Percentiles rank a stretch among this genome's conserved stretches.
Conservation (phyloP, 306 rosid species). For the Quercus rubra region DNA sequence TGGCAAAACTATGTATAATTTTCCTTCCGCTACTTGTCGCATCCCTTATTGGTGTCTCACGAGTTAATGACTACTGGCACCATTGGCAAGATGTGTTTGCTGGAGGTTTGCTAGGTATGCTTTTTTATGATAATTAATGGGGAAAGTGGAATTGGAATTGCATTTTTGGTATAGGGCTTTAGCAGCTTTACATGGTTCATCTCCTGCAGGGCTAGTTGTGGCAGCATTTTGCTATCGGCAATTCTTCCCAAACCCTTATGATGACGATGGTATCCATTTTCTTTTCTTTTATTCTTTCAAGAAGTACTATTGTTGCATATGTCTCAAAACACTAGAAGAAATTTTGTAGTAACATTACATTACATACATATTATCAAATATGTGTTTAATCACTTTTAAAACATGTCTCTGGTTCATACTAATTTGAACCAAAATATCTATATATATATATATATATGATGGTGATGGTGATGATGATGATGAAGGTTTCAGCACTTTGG, state of each 20-base stretch:
- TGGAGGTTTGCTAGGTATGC: slow-evolving; percentile 71
- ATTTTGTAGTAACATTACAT: background rate
- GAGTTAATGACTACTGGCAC: slow-evolving; percentile 96
- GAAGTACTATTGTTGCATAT: background rate
- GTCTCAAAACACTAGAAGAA: background rate
- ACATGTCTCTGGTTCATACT: too few species aligned
- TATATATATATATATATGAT: too few species aligned
- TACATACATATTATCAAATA: too few species aligned
- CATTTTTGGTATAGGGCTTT: background rate
- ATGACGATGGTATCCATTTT: slow-evolving; percentile 48
- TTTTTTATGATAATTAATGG: background rate
- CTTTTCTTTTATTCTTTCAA: background rate
- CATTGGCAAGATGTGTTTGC: slow-evolving; percentile 96
- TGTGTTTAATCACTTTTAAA: too few species aligned
- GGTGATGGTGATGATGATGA: too few species aligned
- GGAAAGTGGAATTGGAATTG: background rate
- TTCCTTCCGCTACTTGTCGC: slow-evolving; percentile 76
- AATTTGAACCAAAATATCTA: too few species aligned
- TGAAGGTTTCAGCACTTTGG: too few species aligned
- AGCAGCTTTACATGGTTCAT: background rate
- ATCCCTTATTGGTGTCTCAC: slow-evolving; percentile 69
- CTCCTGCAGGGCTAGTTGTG: slow-evolving; percentile 67
- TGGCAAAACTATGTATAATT: slow-evolving; percentile 74
- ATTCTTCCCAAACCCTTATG: slow-evolving; percentile 77
- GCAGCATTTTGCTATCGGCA: slow-evolving; percentile 79